Conservation (phyloP, 805 yeast species). For the Nakazawaea siamensis region DNA sequence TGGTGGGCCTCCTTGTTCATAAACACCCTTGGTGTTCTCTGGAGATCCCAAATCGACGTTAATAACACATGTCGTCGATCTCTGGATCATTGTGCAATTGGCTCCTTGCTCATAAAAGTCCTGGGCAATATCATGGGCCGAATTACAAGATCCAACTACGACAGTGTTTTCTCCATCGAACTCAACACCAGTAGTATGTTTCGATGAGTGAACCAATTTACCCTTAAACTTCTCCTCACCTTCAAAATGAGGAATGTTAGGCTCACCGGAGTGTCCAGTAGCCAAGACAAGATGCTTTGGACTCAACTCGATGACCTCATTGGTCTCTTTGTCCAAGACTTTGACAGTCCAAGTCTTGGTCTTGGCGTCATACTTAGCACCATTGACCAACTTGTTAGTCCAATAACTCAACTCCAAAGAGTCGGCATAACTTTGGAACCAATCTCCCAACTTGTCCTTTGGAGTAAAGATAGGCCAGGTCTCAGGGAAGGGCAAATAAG, state of each 20-base stretch:
- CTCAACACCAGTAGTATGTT: slow-evolving; percentile 29
- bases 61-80: slow-evolving; percentile 36
- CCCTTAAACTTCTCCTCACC: slow-evolving; percentile 29
- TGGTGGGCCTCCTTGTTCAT: slow-evolving; percentile 20
- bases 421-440: slow-evolving; percentile 31
- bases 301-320: slow-evolving; percentile 18
- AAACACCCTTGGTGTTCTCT: not conserved
- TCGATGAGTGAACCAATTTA: slow-evolving; percentile 31
- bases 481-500: slow-evolving; percentile 31
- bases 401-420: slow-evolving; percentile 31
- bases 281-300: slow-evolving; percentile 33
- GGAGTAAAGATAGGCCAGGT: slow-evolving; percentile 34
- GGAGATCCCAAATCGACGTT: slow-evolving; percentile 19
- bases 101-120: slow-evolving; percentile 36
- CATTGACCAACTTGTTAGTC: slow-evolving; percentile 14
- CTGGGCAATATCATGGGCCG: slow-evolving; percentile 36
- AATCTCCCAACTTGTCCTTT: slow-evolving; percentile 34
- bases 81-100: slow-evolving; percentile 32
- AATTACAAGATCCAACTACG: slow-evolving; percentile 36
- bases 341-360: slow-evolving; percentile 21
- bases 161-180: slow-evolving; percentile 31
- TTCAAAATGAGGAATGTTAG: slow-evolving; percentile 26
- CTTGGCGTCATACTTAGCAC: slow-evolving; percentile 21
- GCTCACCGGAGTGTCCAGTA: slow-evolving; percentile 38
- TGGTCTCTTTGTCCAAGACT: slow-evolving; percentile 23